Conservation (phyloP, 2,329 filamentous ascomycete species). For the Claviceps monticola region DNA sequence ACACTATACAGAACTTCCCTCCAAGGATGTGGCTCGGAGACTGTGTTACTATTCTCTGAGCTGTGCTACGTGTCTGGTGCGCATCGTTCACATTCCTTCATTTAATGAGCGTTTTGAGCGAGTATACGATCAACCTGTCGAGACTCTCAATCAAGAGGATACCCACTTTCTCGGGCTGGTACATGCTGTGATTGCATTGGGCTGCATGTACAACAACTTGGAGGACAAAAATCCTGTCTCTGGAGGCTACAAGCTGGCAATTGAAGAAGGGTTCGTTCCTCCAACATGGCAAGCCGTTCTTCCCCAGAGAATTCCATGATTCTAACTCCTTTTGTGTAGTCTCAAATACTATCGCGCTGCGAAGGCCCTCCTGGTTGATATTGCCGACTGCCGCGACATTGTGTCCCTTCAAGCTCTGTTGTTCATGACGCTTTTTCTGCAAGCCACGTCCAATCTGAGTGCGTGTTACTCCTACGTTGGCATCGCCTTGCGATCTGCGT, state of each 20-base stretch:
- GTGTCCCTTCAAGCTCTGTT: conserved; percentile 61
- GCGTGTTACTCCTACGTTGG: conserved; percentile 72
- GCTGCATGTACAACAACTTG: conserved; percentile 54
- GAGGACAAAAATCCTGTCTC: conserved; percentile 36
- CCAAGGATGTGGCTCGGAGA: conserved; percentile 38
- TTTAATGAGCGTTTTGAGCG: conserved; percentile 68
- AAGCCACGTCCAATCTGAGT: conserved; percentile 64
- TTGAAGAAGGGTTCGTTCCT: conserved; percentile 39
- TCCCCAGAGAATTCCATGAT: conserved; percentile 6
- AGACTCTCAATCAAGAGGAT: conserved; percentile 50
- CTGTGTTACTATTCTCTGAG: conserved; percentile 43
- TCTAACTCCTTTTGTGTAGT: conserved; percentile 25
- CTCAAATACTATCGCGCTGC: conserved; percentile 62
- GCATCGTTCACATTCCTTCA: conserved; percentile 66
- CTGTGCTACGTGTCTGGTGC: conserved; percentile 43
- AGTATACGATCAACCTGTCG: conserved; percentile 57
- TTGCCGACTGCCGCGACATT: conserved; percentile 59
- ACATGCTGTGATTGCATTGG: conserved; percentile 57
- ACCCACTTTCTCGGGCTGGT: conserved; percentile 56
- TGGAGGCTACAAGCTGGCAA: conserved; percentile 34
- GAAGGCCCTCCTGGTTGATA: conserved; percentile 49
- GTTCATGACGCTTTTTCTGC: conserved; percentile 70
- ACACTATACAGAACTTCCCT: conserved; percentile 54
- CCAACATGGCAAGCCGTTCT: not conserved
- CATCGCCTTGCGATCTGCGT: conserved; percentile 60